Evolutionary conservation across 352 stramenopile species (phyloP).

Genomic region (Peronospora belbahrii): DNA sequence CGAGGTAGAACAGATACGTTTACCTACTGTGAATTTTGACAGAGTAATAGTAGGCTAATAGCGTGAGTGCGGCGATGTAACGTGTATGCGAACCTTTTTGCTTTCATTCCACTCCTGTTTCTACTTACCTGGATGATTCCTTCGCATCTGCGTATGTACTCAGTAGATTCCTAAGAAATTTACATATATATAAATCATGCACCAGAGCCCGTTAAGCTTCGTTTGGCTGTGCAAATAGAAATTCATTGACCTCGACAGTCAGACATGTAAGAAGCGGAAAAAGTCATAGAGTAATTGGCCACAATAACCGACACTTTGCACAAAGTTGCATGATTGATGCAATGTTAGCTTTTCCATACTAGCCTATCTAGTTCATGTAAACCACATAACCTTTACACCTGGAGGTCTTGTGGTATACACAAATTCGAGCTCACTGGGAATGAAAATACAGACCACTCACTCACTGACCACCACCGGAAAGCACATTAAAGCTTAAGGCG

Average conservation of each 20-base stretch:
- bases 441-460: constrained; percentile 11
- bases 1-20: constrained; percentile 21
- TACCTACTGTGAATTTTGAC: constrained; percentile 31
- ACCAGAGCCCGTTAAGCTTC: no score
- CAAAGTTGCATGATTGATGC: constrained; percentile 18
- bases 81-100: constrained; percentile 23
- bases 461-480: constrained; percentile 17
- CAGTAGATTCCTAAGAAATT: no score
- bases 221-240: no score
- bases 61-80: constrained; percentile 29
- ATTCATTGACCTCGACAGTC: no score
- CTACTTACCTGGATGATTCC: constrained; percentile 5
- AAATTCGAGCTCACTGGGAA: constrained; percentile 9
- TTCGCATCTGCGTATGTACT: constrained; percentile 50
- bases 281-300: no score
- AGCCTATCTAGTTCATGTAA: no score
- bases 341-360: no score
- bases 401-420: constrained; percentile 16
- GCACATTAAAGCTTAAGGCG: no score
- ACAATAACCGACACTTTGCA: no score
- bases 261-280: no score
- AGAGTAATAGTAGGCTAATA: constrained; percentile 21
- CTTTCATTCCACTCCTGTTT: constrained; percentile 5
- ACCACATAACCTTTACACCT: no score
- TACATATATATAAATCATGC: no score